phyloP scores from a whole-genome alignment of 2,329 filamentous ascomycete species.

The Lachnellula hyalina region DNA sequence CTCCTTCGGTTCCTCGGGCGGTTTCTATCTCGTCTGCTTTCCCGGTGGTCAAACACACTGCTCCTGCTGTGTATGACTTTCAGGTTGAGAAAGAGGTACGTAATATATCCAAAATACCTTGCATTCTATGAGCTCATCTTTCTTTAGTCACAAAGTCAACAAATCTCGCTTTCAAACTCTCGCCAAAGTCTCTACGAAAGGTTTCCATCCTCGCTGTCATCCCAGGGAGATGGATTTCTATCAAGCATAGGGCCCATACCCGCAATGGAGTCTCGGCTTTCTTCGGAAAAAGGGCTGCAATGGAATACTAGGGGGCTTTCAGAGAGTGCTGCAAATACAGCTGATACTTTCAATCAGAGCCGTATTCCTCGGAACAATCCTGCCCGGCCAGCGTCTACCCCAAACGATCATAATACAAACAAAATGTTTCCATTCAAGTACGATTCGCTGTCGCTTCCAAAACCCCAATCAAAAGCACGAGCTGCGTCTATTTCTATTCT shows the following conservation, averaged over 20 bases:
- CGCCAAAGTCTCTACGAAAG: background rate
- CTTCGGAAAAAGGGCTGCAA: background rate
- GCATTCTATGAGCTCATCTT: too few relatives aligned
- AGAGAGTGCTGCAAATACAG: background rate
- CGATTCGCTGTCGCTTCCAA: slow-evolving; percentile 10
- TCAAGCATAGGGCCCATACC: background rate
- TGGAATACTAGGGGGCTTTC: background rate
- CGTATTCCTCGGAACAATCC: background rate
- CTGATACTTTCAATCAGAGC: background rate
- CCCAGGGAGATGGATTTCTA: background rate
- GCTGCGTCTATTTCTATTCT: slow-evolving; percentile 11
- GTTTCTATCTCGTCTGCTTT: slow-evolving; percentile 5
- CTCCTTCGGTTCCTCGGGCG: slow-evolving; percentile 2
- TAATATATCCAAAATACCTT: background rate
- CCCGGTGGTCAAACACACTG: background rate
- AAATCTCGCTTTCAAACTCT: background rate
- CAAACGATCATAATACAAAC: background rate
- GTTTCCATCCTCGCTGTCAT: background rate
- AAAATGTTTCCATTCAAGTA: background rate
- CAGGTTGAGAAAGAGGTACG: slow-evolving; percentile 21
- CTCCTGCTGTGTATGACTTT: slow-evolving; percentile 10
- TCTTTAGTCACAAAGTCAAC: background rate
- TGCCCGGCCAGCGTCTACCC: slow-evolving; percentile 15
- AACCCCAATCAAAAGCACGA: slow-evolving; percentile 2
- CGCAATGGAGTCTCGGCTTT: background rate